phyloP scores from a whole-genome alignment of 108 stramenopile species.

The Pseudonitzschia delicatissima region DNA sequence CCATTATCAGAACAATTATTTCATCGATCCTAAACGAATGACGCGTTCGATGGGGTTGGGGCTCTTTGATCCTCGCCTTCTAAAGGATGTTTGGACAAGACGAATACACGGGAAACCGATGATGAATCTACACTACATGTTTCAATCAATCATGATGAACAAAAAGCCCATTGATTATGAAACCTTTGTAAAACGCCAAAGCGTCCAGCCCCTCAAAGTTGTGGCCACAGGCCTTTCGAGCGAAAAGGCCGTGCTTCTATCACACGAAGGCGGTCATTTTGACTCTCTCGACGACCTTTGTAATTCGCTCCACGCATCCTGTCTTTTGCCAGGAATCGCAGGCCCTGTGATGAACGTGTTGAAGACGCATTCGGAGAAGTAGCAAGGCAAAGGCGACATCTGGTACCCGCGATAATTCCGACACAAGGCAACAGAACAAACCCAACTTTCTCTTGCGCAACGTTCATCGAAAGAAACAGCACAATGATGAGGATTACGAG shows the following conservation, averaged over 20 bases:
- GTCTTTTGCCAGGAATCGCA: slow-evolving; percentile 92
- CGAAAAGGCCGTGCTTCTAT: slow-evolving; percentile 70
- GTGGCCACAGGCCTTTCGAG: slow-evolving; percentile 81
- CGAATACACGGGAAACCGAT: slow-evolving; percentile 81
- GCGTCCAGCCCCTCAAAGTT: slow-evolving; percentile 85
- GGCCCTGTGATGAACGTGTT: slow-evolving; percentile 82
- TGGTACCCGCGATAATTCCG: slow-evolving; percentile 4
- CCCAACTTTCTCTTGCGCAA: slow-evolving; percentile 55
- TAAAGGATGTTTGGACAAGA: slow-evolving; percentile 73
- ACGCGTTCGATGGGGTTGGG: slow-evolving; percentile 85
- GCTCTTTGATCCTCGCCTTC: slow-evolving; percentile 75
- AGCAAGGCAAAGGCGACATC: too few relatives aligned
- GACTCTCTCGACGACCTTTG: slow-evolving; percentile 74
- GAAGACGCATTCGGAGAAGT: background rate
- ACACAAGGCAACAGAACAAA: slow-evolving; percentile 15
- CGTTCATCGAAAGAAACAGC: slow-evolving; percentile 14
- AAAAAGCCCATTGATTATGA: slow-evolving; percentile 92
- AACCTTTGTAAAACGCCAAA: slow-evolving; percentile 74
- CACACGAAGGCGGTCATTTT: slow-evolving; percentile 77
- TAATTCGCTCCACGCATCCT: slow-evolving; percentile 85
- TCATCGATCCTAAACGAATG: slow-evolving; percentile 86
- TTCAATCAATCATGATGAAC: slow-evolving; percentile 75
- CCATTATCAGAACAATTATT: slow-evolving; percentile 27
- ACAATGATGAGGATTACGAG: slow-evolving; percentile 48
- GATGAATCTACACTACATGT: slow-evolving; percentile 83